Evolutionary conservation across 768 basidiomycete genomes (phyloP), one percentile per base, ranked within the genome.

Genomic region (Paxillus involutus): DNA sequence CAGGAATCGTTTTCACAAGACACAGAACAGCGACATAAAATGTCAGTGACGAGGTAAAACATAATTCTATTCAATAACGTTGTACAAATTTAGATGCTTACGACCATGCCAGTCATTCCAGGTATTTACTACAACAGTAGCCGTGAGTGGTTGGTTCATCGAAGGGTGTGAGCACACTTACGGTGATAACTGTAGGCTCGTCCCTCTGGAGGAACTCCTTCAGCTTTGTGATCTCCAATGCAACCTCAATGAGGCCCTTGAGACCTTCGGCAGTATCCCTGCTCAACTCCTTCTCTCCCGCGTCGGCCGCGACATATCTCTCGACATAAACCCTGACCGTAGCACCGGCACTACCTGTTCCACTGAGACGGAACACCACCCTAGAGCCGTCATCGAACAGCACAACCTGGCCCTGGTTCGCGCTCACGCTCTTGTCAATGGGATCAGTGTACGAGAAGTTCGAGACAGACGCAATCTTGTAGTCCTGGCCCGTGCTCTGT

Each of bases 391-490:
- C 97, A 30, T 77, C 73, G 75, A 99, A 99, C 48, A 82, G 81
- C 68, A 98, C 86, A 68, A 95, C 89, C 62, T 98, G 90, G 1
- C 97, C 97, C 69, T 99, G 97, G 72, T 98, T 98, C 73, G 86
- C 86, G 60, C 91, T 93, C 57, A 98, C 82, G 43, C 90, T 92
- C 50, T 86, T 77, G 69, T 99, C 97, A 72, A 98, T 98, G n/a
- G 97, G 97, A 71, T 99, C 97, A 46, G 86, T 97, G 81, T 99
- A 99, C 68, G 89, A 84, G 69, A 99, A 99, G 79, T 93, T 85
- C 76, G 86, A 87, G 41, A 89, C 75, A 24, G 82, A 80, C 16
- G 83, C 80, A 53, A 99, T 84, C 56, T 80, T 86, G 79, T 95
- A 98, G 46, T 81, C 78, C 44, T 81, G 80, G 37, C 76, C 77